A percentile compares a stretch with the other conserved stretches of the same genome.
These are phyloP conservation scores for Acacia confusa DNA, from an alignment of 306 rosid species.

Conservation along the genomic window DNA sequence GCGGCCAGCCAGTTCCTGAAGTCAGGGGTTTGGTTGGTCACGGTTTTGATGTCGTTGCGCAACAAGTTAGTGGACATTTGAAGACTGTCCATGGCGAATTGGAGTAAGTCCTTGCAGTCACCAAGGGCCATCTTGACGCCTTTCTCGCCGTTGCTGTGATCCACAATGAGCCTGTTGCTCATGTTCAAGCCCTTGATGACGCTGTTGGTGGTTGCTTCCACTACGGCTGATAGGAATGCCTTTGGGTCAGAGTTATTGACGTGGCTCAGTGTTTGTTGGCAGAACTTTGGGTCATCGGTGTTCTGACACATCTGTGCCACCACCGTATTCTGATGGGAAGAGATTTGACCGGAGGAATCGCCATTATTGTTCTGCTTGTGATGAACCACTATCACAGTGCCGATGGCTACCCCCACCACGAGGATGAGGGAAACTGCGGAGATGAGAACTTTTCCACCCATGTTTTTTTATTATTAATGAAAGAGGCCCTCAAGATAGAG, in stretches of 20 bases:
- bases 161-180: constrained; percentile 38
- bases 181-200: constrained; percentile 49
- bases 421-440: constrained; percentile 55
- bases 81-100: constrained; percentile 46
- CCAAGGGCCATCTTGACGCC: constrained; percentile 47
- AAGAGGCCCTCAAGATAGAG: not conserved
- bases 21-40: constrained; percentile 36
- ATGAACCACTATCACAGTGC: constrained; percentile 44
- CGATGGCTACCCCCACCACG: constrained; percentile 60
- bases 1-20: constrained; percentile 68
- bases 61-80: constrained; percentile 29
- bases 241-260: constrained; percentile 40
- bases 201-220: constrained; percentile 43
- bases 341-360: too few species aligned
- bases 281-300: constrained; percentile 41
- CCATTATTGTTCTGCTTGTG: not conserved
- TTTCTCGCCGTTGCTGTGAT: constrained; percentile 16
- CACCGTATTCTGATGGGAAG: too few species aligned
- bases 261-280: constrained; percentile 40
- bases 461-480: constrained; percentile 1
- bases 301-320: constrained; percentile 40
- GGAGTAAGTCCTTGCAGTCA: constrained; percentile 64
- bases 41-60: constrained; percentile 26
- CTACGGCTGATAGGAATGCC: constrained; percentile 34
- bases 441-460: constrained; percentile 39